These are phyloP conservation scores for Litsea cubeba DNA, from an alignment of 164 flowering plant species.

Conservation along the genomic window DNA sequence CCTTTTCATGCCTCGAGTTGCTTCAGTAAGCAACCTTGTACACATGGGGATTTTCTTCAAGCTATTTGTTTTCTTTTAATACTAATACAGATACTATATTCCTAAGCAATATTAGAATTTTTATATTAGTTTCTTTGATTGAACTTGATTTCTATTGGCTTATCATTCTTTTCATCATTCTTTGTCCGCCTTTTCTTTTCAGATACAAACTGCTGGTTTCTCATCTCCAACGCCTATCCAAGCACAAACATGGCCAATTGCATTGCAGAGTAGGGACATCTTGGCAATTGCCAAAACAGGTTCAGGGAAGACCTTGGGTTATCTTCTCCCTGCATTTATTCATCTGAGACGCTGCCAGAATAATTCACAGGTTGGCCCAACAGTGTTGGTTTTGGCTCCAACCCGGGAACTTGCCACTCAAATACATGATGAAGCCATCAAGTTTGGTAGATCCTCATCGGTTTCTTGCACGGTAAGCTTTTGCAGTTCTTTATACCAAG, in stretches of 20 bases:
- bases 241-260: conserved; percentile 98
- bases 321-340: conserved; percentile 79
- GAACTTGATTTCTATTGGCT: background rate
- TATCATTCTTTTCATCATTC: background rate
- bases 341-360: conserved; percentile 62
- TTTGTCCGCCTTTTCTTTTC: conserved; percentile 17
- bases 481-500: too few relatives aligned
- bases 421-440: conserved; percentile 81
- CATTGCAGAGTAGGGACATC: conserved; percentile 68
- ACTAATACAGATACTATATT: background rate
- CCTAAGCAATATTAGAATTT: conserved; percentile 3
- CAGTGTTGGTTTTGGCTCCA: conserved; percentile 84
- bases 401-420: conserved; percentile 95
- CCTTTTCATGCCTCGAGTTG: conserved; percentile 86
- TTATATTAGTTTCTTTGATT: background rate
- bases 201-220: conserved; percentile 82
- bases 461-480: conserved; percentile 67
- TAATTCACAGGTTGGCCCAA: conserved; percentile 74
- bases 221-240: conserved; percentile 89
- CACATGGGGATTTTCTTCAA: conserved; percentile 38
- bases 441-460: conserved; percentile 81
- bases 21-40: conserved; percentile 90
- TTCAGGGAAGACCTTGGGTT: conserved; percentile 95
- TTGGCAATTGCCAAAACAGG: conserved; percentile 96
- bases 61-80: conserved; percentile 6